Base-by-base conservation (phyloP, 1,284 basidiomycete species). In the Athelia psychrophila region DNA sequence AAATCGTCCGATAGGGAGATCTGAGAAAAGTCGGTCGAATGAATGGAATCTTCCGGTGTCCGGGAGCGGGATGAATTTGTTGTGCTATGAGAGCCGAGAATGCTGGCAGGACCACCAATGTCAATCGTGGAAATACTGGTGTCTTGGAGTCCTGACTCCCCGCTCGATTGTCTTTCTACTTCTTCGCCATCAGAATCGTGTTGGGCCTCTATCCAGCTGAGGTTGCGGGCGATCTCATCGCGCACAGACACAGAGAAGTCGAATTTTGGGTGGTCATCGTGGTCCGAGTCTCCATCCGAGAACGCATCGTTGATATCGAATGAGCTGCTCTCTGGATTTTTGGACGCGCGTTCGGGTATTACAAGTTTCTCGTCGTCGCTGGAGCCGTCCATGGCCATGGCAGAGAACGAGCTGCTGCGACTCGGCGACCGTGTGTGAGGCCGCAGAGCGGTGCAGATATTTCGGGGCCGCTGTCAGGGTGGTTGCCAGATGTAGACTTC, bases 251-350 rank as follows among this genome's bases (percentile, higher is more conserved):
- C 77, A 3, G 81, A 70, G 61, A 74, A 77, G 23, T 65, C 69
- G 8, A 64, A 55, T n/a, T 22, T 6, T 6, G 38, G 38, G 6
- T 42, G 38, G 48, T 76, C 71, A 36, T 66, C 64, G 13, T 30
- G 27, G 27, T 30, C 27, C 52, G 80, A 78, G 18, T 86, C 86
- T 18, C 64, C 68, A 47, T 81, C 79, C 19, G 76, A 75, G 67
- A 89, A 89, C 20, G 84, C 82, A 63, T 90, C 88, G 67, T 89
- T 87, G 45, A 85, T 65, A 56, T 78, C 70, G 53, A 86, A 71
- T 1, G 70, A 54, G 32, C 66, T 60, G 16, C 64, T 54, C 40
- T 60, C 62, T 50, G 22, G 38, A 16, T 32, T 25, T 36, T 50
- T 22, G 16, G 25, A 20, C 24, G 30, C 40, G 36, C 24, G 42